Evolutionary conservation across 2,329 filamentous ascomycete species (phyloP).

Genomic region (Penicillium palitans): DNA sequence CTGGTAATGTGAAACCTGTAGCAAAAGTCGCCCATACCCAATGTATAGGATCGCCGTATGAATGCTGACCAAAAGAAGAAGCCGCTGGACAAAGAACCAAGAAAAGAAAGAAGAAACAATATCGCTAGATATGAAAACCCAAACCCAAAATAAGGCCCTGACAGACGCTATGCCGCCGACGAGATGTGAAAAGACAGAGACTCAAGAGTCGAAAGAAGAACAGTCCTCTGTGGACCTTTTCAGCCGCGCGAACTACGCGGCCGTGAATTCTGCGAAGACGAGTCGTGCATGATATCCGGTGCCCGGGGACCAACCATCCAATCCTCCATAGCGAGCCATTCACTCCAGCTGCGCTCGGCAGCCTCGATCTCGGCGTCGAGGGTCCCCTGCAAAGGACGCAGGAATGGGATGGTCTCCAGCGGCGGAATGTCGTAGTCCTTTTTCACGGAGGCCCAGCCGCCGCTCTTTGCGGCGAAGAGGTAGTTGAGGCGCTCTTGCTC

Average conservation of each 20-base stretch:
- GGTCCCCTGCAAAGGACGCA: slow-evolving; percentile 76
- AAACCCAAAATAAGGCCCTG: slow-evolving; percentile 6
- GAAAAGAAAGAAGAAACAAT: slow-evolving; percentile 11
- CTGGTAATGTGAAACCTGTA: not conserved
- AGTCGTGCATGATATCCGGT: slow-evolving; percentile 51
- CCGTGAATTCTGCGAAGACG: slow-evolving; percentile 38
- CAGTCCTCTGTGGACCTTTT: not conserved
- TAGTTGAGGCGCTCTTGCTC: slow-evolving; percentile 92
- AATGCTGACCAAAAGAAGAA: slow-evolving; percentile 15
- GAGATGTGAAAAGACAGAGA: slow-evolving; percentile 2
- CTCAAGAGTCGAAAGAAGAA: not conserved
- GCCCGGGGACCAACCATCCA: slow-evolving; percentile 93
- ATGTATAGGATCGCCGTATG: slow-evolving; percentile 2
- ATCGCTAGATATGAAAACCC: slow-evolving; percentile 19
- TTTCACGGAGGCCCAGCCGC: slow-evolving; percentile 86
- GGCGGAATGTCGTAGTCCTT: slow-evolving; percentile 83
- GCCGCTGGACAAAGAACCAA: slow-evolving; percentile 4
- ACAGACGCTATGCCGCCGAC: slow-evolving; percentile 16
- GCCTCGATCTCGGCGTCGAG: slow-evolving; percentile 76
- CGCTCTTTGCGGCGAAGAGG: slow-evolving; percentile 90
- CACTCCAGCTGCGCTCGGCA: slow-evolving; percentile 85
- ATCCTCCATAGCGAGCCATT: slow-evolving; percentile 95
- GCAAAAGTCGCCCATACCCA: not conserved
- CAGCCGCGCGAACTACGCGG: slow-evolving; percentile 34
- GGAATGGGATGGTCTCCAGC: slow-evolving; percentile 81